These are phyloP conservation scores for Stemphylium beticola DNA, from an alignment of 2,329 filamentous ascomycete genomes.

Conservation along the genomic window DNA sequence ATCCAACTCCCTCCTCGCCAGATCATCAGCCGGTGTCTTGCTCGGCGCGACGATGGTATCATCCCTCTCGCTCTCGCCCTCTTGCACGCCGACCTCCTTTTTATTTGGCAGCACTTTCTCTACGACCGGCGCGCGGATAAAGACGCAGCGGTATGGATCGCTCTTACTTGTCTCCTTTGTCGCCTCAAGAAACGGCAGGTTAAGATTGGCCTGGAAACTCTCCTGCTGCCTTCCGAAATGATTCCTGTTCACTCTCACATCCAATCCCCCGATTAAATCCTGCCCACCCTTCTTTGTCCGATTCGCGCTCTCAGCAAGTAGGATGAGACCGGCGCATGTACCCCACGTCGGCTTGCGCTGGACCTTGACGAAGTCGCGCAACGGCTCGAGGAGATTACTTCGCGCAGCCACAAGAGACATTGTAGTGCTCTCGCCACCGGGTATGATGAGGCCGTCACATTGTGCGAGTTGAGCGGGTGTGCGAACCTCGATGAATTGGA, in stretches of 20 bases:
- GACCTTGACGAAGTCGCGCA: conserved; percentile 89
- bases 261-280: conserved; percentile 88
- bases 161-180: conserved; percentile 36
- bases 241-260: conserved; percentile 90
- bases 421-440: conserved; percentile 93
- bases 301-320: conserved; percentile 87
- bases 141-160: conserved; percentile 78
- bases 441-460: conserved; percentile 87
- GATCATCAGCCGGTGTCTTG: conserved; percentile 54
- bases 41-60: conserved; percentile 65
- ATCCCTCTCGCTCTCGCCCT: conserved; percentile 54
- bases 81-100: conserved; percentile 55
- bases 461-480: conserved; percentile 71
- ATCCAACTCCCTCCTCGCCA: conserved; percentile 53
- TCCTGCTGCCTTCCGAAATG: conserved; percentile 94
- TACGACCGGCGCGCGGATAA: conserved; percentile 93
- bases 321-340: conserved; percentile 91
- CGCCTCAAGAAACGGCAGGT: conserved; percentile 70
- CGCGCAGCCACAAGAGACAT: conserved; percentile 87
- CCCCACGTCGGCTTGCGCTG: conserved; percentile 88
- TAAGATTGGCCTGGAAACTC: conserved; percentile 79
- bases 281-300: conserved; percentile 89
- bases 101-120: conserved; percentile 72
- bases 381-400: conserved; percentile 79
- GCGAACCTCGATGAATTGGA: conserved; percentile 76